These are phyloP conservation scores for Cutaneotrichosporon daszewskae DNA, from an alignment of 1,284 basidiomycete species.

Conservation along the genomic window DNA sequence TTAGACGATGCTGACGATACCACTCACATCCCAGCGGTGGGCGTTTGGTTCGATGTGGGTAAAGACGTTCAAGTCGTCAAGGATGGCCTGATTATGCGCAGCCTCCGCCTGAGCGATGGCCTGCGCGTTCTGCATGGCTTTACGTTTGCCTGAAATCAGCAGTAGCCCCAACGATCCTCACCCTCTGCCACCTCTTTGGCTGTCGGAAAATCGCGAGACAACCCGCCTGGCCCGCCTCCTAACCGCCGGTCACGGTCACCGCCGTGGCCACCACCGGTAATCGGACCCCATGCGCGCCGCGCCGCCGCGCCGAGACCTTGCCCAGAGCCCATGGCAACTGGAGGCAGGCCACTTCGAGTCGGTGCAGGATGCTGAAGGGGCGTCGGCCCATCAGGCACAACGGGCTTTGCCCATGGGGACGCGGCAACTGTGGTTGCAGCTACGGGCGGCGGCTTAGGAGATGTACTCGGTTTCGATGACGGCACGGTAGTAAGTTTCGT, in stretches of 20 bases:
- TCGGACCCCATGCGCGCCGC: conserved; percentile 21
- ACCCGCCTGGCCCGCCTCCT: conserved; percentile 12
- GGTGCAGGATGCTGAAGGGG: conserved; percentile 32
- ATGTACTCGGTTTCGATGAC: conserved; percentile 19
- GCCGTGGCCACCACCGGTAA: conserved; percentile 4
- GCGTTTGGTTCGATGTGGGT: conserved; percentile 85
- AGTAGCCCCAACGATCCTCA: conserved; percentile 35
- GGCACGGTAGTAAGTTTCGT: conserved; percentile 12
- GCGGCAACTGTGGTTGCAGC: conserved; percentile 22
- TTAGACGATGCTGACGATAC: conserved; percentile 28
- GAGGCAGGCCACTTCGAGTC: conserved; percentile 15
- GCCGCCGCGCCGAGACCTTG: conserved; percentile 22
- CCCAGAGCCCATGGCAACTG: conserved; percentile 29
- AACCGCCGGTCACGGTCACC: no score
- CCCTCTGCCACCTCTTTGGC: conserved; percentile 84
- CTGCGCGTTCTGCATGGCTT: conserved; percentile 31
- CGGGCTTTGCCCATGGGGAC: conserved; percentile 43
- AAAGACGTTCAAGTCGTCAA: conserved; percentile 67
- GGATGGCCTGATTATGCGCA: conserved; percentile 57
- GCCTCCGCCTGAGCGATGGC: conserved; percentile 47
- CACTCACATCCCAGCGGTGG: conserved; percentile 88
- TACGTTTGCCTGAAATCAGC: conserved; percentile 27
- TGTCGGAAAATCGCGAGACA: conserved; percentile 64
- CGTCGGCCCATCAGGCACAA: conserved; percentile 12
- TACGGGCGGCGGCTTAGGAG: conserved; percentile 27